Conservation (phyloP, 2,329 filamentous ascomycete species). For the Endothia cerciana region DNA sequence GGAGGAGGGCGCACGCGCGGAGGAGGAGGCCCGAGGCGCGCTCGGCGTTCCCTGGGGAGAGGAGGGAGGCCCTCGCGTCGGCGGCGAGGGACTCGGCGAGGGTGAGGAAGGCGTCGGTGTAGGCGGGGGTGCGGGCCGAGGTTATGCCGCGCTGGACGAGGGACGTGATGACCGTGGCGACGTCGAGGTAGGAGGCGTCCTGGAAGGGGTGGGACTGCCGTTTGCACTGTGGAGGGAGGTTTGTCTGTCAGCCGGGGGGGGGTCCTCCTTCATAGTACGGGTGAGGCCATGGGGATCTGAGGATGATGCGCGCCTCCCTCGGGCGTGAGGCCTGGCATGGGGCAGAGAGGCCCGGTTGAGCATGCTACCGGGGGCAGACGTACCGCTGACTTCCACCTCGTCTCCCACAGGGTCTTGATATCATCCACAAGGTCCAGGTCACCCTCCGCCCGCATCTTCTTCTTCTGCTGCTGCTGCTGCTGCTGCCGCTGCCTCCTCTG, state of each 20-base stretch:
- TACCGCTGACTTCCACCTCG: slow-evolving; percentile 73
- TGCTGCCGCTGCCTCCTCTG: slow-evolving; percentile 7
- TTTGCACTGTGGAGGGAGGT: not conserved
- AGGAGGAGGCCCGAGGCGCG: slow-evolving; percentile 63
- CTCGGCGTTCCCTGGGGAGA: slow-evolving; percentile 50
- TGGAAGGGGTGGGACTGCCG: slow-evolving; percentile 64
- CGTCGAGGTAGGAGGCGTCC: slow-evolving; percentile 70
- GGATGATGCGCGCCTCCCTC: too few species aligned
- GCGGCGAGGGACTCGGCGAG: slow-evolving; percentile 60
- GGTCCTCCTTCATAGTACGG: too few species aligned
- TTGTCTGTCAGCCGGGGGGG: not conserved
- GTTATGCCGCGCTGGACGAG: slow-evolving; percentile 65
- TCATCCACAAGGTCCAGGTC: slow-evolving; percentile 3
- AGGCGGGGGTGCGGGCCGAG: slow-evolving; percentile 67
- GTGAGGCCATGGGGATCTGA: too few species aligned
- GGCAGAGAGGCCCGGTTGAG: too few species aligned
- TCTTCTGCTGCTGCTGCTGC: too few species aligned
- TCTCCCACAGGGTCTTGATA: slow-evolving; percentile 69
- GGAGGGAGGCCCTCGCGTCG: slow-evolving; percentile 53
- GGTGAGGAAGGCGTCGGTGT: slow-evolving; percentile 66
- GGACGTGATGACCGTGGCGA: slow-evolving; percentile 68
- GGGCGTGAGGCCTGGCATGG: too few species aligned
- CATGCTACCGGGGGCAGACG: not conserved
- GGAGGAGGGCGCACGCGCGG: slow-evolving; percentile 70
- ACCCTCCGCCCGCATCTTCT: not conserved